phyloP scores from a whole-genome alignment of 495 filamentous ascomycete species.

The Neurospora tetraspora region DNA sequence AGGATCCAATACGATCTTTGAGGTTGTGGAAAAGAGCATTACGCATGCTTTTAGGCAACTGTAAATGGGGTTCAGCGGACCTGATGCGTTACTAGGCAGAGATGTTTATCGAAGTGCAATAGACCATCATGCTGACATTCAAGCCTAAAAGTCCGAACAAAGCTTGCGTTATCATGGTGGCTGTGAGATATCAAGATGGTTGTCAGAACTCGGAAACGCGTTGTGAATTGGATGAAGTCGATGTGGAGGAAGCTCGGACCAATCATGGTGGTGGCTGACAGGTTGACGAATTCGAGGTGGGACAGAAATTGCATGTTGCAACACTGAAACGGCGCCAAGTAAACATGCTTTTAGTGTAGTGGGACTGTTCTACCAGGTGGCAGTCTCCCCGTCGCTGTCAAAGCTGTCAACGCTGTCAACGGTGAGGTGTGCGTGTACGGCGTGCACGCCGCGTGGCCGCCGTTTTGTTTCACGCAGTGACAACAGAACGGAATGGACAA shows the following conservation, averaged over 20 bases:
- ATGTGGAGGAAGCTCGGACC: neutral
- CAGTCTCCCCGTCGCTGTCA: no score
- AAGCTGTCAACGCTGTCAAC: no score
- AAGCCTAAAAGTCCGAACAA: neutral
- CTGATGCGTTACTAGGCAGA: neutral
- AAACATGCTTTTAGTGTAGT: neutral
- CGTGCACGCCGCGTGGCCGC: no score
- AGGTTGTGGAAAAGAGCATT: neutral
- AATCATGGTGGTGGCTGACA: neutral
- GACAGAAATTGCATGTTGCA: neutral
- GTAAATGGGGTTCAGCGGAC: neutral
- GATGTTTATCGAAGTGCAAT: neutral
- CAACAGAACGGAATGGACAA: slow-evolving; percentile 6
- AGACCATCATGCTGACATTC: neutral
- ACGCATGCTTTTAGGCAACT: neutral
- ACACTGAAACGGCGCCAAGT: neutral
- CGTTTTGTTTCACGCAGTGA: no score
- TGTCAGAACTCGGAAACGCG: neutral
- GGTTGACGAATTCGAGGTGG: neutral
- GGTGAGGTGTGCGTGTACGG: no score
- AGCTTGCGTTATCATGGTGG: neutral
- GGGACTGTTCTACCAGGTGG: neutral
- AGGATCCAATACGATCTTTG: neutral
- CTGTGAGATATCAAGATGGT: neutral
- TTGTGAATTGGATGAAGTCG: neutral